These are phyloP conservation scores for Backusella liffmaniae DNA, from an alignment of 192 early-diverging fungal genomes.

Conservation along the genomic window DNA sequence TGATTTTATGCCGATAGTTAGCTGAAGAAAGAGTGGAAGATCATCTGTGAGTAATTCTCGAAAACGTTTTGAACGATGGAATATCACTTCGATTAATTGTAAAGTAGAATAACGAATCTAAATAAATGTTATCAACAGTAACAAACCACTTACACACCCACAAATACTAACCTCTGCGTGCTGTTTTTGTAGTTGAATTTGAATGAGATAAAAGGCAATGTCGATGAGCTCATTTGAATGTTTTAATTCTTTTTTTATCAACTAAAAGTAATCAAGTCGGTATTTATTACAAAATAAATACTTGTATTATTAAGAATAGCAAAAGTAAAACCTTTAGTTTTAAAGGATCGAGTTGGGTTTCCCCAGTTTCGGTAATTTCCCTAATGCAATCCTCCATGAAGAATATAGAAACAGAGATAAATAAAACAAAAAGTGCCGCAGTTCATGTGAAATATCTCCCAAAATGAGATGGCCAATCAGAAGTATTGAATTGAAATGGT, in stretches of 20 bases:
- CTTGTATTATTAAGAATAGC: not conserved
- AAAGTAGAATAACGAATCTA: slow-evolving; percentile 61
- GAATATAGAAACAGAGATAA: not conserved
- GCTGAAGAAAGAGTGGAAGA: slow-evolving; percentile 51
- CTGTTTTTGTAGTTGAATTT: slow-evolving; percentile 46
- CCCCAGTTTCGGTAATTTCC: slow-evolving; percentile 32
- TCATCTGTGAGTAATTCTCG: slow-evolving; percentile 49
- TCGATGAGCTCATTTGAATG: slow-evolving; percentile 41
- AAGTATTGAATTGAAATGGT: not conserved
- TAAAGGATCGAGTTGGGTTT: slow-evolving; percentile 26
- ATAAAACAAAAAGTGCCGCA: not conserved
- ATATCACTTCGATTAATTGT: slow-evolving; percentile 59
- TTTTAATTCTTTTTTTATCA: slow-evolving; percentile 48
- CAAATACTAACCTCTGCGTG: slow-evolving; percentile 44
- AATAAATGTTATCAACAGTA: not conserved
- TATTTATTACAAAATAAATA: not conserved
- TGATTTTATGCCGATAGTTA: slow-evolving; percentile 58
- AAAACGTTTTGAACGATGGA: slow-evolving; percentile 64
- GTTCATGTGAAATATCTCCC: not conserved
- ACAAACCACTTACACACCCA: not conserved
- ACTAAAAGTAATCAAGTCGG: slow-evolving; percentile 16
- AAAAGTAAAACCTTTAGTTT: slow-evolving; percentile 25
- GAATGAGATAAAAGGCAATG: slow-evolving; percentile 37
- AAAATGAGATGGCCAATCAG: not conserved
- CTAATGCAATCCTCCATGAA: slow-evolving; percentile 18